Evolutionary conservation across 805 yeast species (phyloP), one percentile per base, ranked within the genome.

Genomic region (Candida oleophila): DNA sequence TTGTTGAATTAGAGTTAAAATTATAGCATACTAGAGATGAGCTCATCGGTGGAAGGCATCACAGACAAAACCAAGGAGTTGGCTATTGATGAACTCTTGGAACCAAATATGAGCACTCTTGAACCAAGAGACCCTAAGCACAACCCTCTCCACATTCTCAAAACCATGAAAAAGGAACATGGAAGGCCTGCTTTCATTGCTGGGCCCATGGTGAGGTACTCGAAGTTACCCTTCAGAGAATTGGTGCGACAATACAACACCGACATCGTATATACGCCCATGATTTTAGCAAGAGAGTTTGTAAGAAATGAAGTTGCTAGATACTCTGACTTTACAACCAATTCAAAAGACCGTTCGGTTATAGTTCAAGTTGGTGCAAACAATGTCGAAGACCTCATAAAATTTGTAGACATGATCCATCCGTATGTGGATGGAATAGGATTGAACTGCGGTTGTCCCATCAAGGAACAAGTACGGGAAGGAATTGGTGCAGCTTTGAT

Each of bases 131-230:
- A 64, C 39, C 63, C 66, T 2, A 47, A 54, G 7, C 60, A 66
- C 45, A 66, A 57, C 45, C 76, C 76, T 3, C 52, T 69, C 28
- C 58, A 59, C 39, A 67, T 72, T 14, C 59, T 72, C 21, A 57
- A 62, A 40, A 56, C 53, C 12, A 55, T 56, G 41, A 56, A 52
- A 36, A 35, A 42, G 8, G 48, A 48, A 11, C 52, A 65, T 11
- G 63, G 64, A 5, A 55, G 72, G 38, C 74, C 76, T 2, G 74
- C 71, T 1, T 64, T 59, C 42, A 58, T 72, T 12, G 76, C 74
- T 3, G 99, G 98, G 0, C 99, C 99, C 3, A 94, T 94, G 99
- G 99, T 94, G 1, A 73, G 99, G 43, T 94, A 94, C 71, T 89
- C 96, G 1, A 92, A 94, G 64, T 76, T 94, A 38, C 97, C 98